Evolutionary conservation across 2,329 filamentous ascomycete genomes (phyloP).

Genomic region (Colletotrichum phormii): DNA sequence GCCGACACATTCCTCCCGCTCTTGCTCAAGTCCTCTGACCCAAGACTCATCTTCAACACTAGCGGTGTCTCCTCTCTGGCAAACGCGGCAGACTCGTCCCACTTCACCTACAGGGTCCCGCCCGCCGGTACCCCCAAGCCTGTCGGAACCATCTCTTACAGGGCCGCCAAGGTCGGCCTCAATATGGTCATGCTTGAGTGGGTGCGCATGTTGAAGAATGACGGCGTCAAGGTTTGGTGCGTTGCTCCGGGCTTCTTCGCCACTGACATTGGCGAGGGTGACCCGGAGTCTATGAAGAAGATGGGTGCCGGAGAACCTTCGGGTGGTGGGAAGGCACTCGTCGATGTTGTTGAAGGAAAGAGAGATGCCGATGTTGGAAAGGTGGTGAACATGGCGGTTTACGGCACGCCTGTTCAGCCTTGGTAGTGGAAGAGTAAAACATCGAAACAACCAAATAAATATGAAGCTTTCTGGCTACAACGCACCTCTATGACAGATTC

Average conservation of each 20-base stretch:
- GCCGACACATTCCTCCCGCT: constrained; percentile 52
- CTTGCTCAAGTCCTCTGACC: constrained; percentile 54
- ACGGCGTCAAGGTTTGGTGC: constrained; percentile 55
- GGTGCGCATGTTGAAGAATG: constrained; percentile 50
- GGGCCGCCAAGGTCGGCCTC: constrained; percentile 54
- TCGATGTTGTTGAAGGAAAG: constrained; percentile 53
- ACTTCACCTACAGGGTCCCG: constrained; percentile 48
- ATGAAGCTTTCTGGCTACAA: too few species aligned
- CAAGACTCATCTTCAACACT: constrained; percentile 59
- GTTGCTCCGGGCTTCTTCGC: constrained; percentile 55
- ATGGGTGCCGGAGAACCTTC: constrained; percentile 47
- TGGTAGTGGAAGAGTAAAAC: background rate
- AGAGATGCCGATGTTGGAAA: constrained; percentile 54
- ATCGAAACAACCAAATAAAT: background rate
- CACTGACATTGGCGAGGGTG: constrained; percentile 49
- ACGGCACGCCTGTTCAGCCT: constrained; percentile 31
- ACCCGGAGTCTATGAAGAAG: constrained; percentile 39
- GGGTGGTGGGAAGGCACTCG: constrained; percentile 52
- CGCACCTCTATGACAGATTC: too few species aligned
- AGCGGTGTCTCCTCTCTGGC: constrained; percentile 52
- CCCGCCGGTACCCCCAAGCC: constrained; percentile 45
- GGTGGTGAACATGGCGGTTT: constrained; percentile 41
- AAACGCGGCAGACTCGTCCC: constrained; percentile 40
- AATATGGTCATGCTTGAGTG: constrained; percentile 63
- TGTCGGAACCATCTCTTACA: constrained; percentile 44